A percentile compares a stretch with the other conserved stretches of the same genome.
Evolutionary conservation across 768 basidiomycete genomes (phyloP).

Genomic region (Rhizopogon roseolus): DNA sequence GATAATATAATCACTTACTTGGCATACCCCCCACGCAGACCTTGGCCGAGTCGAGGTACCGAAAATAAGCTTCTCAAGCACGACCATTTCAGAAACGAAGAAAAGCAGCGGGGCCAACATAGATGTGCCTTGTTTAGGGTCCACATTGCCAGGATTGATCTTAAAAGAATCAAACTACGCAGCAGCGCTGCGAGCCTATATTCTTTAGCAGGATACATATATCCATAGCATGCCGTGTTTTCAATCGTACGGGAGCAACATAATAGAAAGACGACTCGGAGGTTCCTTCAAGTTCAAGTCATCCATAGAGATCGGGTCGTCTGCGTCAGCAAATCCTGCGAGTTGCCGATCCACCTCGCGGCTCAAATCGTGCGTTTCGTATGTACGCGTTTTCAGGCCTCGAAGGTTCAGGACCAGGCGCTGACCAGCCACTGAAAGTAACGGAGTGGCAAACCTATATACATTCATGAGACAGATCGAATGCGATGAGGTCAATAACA

Average conservation of each 20-base stretch:
- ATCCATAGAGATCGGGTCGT: background rate
- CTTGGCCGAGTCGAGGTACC: background rate
- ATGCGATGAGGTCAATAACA: background rate
- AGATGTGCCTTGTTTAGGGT: background rate
- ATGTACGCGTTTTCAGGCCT: background rate
- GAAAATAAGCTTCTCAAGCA: background rate
- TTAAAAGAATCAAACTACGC: background rate
- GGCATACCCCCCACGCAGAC: constrained; percentile 1
- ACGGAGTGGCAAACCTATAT: constrained; percentile 8
- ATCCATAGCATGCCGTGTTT: too few relatives aligned
- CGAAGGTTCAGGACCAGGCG: constrained; percentile 19
- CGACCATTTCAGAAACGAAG: background rate
- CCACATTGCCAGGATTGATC: background rate
- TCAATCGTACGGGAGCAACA: too few relatives aligned
- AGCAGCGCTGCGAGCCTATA: too few relatives aligned
- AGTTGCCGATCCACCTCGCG: constrained; percentile 14
- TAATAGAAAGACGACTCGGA: background rate
- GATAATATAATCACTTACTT: too few relatives aligned
- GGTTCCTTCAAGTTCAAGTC: too few relatives aligned
- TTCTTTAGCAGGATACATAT: background rate
- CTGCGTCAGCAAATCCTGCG: background rate
- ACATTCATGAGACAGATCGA: background rate
- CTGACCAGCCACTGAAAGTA: constrained; percentile 17
- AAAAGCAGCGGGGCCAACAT: background rate
- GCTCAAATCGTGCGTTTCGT: constrained; percentile 12